A percentile compares a stretch with the other conserved stretches of the same genome.
phyloP scores from a whole-genome alignment of 768 basidiomycete genomes.

The Favolaschia claudopus region DNA sequence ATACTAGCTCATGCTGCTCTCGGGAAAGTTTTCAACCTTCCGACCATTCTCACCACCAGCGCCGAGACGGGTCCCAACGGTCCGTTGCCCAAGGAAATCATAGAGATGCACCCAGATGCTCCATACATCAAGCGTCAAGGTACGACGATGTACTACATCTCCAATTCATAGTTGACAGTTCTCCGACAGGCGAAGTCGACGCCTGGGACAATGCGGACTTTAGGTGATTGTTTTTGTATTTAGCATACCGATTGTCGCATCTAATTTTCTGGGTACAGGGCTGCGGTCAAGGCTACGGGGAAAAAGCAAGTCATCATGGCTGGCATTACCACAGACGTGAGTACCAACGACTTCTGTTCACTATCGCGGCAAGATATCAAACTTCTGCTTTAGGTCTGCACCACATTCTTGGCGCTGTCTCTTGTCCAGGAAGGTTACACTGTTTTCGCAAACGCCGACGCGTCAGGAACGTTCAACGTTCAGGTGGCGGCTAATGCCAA shows the following conservation, averaged over 20 bases:
- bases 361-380: neutral
- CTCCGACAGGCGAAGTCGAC: constrained; percentile 59
- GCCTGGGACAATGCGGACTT: constrained; percentile 62
- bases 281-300: constrained; percentile 54
- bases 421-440: constrained; percentile 53
- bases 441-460: constrained; percentile 56
- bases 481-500: constrained; percentile 54
- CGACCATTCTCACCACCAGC: constrained; percentile 54
- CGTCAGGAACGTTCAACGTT: constrained; percentile 50
- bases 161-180: no score
- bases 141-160: no score
- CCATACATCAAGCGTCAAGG: constrained; percentile 54
- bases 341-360: no score
- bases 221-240: no score
- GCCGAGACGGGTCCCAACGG: constrained; percentile 58
- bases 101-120: constrained; percentile 53
- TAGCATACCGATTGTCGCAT: no score
- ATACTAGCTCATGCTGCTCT: constrained; percentile 56
- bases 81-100: constrained; percentile 52
- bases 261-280: no score
- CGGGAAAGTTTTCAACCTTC: constrained; percentile 53
- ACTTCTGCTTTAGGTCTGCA: constrained; percentile 37
- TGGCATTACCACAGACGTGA: constrained; percentile 58
- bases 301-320: constrained; percentile 58
- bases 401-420: constrained; percentile 55